These are phyloP conservation scores for Glycine tomentella DNA, from an alignment of 306 rosid genomes.

Conservation along the genomic window DNA sequence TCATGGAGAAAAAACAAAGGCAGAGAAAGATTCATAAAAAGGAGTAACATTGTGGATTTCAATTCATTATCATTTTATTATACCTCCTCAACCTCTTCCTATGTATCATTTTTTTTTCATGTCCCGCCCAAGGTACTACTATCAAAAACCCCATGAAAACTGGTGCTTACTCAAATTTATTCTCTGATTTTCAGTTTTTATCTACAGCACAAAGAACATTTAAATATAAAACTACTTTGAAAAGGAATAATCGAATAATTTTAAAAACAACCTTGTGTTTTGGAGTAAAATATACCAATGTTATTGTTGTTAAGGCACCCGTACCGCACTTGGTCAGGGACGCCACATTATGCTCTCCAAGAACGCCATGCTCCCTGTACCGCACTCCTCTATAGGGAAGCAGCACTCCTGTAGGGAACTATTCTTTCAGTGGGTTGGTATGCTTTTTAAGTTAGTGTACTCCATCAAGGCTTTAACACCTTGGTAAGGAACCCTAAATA, in stretches of 20 bases:
- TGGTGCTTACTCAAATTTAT: not conserved
- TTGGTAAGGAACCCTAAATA: no score
- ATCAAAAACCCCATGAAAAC: not conserved
- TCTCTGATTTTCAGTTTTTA: not conserved
- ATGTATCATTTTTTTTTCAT: not conserved
- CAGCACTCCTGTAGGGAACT: no score
- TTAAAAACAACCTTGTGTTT: no score
- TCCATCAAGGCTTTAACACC: no score
- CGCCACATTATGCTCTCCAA: not conserved
- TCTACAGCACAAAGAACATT: constrained; percentile 4
- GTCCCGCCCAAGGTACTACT: not conserved
- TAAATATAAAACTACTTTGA: constrained; percentile 18
- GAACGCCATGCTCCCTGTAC: not conserved
- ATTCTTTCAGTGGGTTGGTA: no score
- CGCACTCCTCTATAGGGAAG: no score
- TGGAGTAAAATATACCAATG: no score
- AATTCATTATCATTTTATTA: not conserved
- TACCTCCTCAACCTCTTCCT: not conserved
- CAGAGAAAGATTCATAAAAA: constrained; percentile 15
- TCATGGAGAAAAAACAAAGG: not conserved
- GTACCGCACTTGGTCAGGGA: not conserved
- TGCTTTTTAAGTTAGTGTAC: no score
- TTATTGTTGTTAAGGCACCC: not conserved
- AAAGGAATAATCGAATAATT: constrained; percentile 3
- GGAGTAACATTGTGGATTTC: constrained; percentile 18